Base-by-base conservation (phyloP, 345 rosid genomes). In the Aurinia saxatilis region DNA sequence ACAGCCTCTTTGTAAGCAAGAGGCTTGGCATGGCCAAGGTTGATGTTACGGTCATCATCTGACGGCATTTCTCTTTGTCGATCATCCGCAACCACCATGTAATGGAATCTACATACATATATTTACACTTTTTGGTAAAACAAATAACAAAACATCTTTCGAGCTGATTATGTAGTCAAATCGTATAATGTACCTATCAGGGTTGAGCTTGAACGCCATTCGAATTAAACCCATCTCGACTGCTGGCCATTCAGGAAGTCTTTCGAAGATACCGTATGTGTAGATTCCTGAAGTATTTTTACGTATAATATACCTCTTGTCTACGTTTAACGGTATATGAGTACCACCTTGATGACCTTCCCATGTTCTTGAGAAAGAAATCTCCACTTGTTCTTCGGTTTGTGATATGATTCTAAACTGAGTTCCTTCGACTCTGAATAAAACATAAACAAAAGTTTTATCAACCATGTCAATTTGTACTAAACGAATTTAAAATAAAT, bases 1-100 rank as follows among this genome's bases (percentile, higher is more conserved):
- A 88, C 95, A 10, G 96, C 98, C 58, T 91, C 98, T 1, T 81
- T 95, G 37, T 47, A 65, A 29, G 79, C 92, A 46, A 88, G 77
- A 16, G 36, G 6, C 61, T 52, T 66, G 11, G 81, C 66, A 65
- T 75, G 72, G 8, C 95, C 84, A 63, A 84, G 66, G 5, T 23
- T 10, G 0, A 83, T 81, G 47, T 58, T 57, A 55, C 90, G 77
- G 74, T 91, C 98, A n/a, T 80, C 87, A 0, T 95, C 90, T 13
- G 79, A 70, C 0, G 98, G 98, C 98, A 91, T 88, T 39, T 10
- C 65, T 60, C 95, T 79, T 63, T 81, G 93, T 30, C 93, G 77
- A 27, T 88, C 57, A 53, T 84, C 96, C 7, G 82, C 79, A 33
- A 84, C 71, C 8, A 49, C 87, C 96, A 91, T 86, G 66, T 79